Conservation (phyloP, 352 stramenopile species). For the Peronospora belbahrii region DNA sequence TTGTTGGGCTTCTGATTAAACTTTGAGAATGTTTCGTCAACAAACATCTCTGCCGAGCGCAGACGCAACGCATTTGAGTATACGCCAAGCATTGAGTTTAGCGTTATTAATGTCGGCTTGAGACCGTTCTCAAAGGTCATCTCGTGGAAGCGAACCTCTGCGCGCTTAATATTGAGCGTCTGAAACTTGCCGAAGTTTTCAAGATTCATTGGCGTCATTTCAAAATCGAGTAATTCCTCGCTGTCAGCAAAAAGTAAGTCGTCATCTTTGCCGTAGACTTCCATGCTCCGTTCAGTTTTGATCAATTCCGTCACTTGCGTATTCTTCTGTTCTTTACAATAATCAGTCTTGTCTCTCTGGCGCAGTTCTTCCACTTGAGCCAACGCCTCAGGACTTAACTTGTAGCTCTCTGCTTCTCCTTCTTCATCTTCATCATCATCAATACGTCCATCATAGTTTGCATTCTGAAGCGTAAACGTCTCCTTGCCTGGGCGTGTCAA, state of each 20-base stretch:
- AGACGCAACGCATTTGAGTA: slow-evolving; percentile 72
- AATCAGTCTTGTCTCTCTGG: slow-evolving; percentile 22
- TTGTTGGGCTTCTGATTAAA: slow-evolving; percentile 38
- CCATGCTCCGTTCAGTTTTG: slow-evolving; percentile 25
- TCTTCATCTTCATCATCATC: slow-evolving; percentile 53
- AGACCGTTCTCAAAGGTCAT: slow-evolving; percentile 43
- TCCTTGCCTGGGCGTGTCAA: slow-evolving; percentile 62
- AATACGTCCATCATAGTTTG: slow-evolving; percentile 58
- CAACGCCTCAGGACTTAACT: slow-evolving; percentile 32
- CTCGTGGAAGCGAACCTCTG: slow-evolving; percentile 52
- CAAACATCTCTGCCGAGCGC: slow-evolving; percentile 41
- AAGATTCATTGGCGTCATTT: slow-evolving; percentile 49
- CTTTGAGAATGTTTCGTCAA: slow-evolving; percentile 39
- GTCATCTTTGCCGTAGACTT: slow-evolving; percentile 31
- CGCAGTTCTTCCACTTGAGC: slow-evolving; percentile 31
- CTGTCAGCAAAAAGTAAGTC: slow-evolving; percentile 27
- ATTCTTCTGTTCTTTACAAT: slow-evolving; percentile 32
- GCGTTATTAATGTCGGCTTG: slow-evolving; percentile 38
- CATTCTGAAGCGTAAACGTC: slow-evolving; percentile 45
- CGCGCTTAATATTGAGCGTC: slow-evolving; percentile 56
- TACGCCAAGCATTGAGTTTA: slow-evolving; percentile 73
- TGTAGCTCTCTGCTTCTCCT: slow-evolving; percentile 31
- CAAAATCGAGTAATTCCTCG: slow-evolving; percentile 38
- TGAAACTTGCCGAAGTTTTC: slow-evolving; percentile 64
- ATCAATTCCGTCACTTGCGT: slow-evolving; percentile 24